Evolutionary conservation across 1,284 basidiomycete genomes (phyloP).

Genomic region (Wolfiporia cocos): DNA sequence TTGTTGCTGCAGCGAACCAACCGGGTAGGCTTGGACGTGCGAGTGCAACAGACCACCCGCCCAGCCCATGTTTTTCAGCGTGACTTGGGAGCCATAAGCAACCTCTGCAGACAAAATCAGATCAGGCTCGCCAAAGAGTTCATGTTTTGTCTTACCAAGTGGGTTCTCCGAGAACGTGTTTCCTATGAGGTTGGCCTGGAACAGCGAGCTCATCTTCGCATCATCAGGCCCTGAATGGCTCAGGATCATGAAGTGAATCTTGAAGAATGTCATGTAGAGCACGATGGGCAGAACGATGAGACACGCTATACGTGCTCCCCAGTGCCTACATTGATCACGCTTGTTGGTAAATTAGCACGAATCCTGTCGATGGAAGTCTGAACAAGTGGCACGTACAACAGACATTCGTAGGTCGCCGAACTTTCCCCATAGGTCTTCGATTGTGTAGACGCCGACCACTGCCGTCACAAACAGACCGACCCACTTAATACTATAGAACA

Average conservation of each 20-base stretch:
- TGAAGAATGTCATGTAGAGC: conserved; percentile 94
- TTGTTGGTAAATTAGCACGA: conserved; percentile 22
- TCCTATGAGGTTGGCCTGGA: conserved; percentile 94
- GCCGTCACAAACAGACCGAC: conserved; percentile 94
- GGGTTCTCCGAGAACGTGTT: conserved; percentile 92
- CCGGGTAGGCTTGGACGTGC: conserved; percentile 91
- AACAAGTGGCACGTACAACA: conserved; percentile 47
- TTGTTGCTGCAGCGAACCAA: conserved; percentile 93
- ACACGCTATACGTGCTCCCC: conserved; percentile 83
- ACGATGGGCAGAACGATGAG: conserved; percentile 87
- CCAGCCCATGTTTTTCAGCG: conserved; percentile 97
- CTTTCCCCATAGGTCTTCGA: conserved; percentile 98
- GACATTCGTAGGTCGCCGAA: conserved; percentile 95
- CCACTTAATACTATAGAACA: conserved; percentile 79
- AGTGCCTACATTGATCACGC: conserved; percentile 86
- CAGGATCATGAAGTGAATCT: conserved; percentile 92
- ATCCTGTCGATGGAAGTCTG: not conserved
- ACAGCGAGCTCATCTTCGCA: conserved; percentile 97
- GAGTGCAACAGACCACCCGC: conserved; percentile 96
- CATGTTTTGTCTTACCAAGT: conserved; percentile 46
- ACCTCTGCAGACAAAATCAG: conserved; percentile 49
- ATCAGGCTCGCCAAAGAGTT: conserved; percentile 1
- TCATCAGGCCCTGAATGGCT: conserved; percentile 95
- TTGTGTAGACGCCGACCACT: conserved; percentile 91
- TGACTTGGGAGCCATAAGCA: conserved; percentile 87